These are phyloP conservation scores for Xylaria sp. DNA, from an alignment of 2,329 filamentous ascomycete species.

Conservation along the genomic window DNA sequence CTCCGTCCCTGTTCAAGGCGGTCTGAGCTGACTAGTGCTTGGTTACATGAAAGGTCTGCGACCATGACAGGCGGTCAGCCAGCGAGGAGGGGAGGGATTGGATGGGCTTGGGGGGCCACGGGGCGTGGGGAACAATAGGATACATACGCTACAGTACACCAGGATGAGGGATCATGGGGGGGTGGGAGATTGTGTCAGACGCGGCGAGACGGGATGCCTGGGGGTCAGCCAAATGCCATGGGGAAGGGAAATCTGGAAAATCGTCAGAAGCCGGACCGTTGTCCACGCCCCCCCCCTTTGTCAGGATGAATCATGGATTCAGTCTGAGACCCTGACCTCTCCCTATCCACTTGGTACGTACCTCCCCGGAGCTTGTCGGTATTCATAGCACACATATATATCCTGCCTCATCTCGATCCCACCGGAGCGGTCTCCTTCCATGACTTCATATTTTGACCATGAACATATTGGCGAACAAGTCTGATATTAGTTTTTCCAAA, in stretches of 20 bases:
- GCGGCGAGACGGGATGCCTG: slow-evolving; percentile 37
- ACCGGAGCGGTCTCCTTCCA: slow-evolving; percentile 40
- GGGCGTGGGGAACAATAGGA: slow-evolving; percentile 38
- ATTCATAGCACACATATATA: slow-evolving; percentile 46
- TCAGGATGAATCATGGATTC: slow-evolving; percentile 38
- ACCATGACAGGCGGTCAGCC: slow-evolving; percentile 49
- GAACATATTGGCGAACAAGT: slow-evolving; percentile 34
- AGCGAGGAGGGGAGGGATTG: slow-evolving; percentile 41
- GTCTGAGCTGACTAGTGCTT: slow-evolving; percentile 50
- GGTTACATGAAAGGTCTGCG: slow-evolving; percentile 42
- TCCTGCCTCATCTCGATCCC: slow-evolving; percentile 46
- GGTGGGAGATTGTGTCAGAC: slow-evolving; percentile 37
- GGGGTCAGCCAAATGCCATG: slow-evolving; percentile 37
- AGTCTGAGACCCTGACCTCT: slow-evolving; percentile 33
- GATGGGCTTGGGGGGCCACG: slow-evolving; percentile 37
- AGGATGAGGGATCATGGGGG: slow-evolving; percentile 29
- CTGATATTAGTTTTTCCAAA: slow-evolving; percentile 32
- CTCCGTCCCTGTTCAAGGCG: slow-evolving; percentile 46
- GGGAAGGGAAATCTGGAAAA: slow-evolving; percentile 41
- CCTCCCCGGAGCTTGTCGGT: slow-evolving; percentile 20
- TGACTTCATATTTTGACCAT: slow-evolving; percentile 45
- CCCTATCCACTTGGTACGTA: slow-evolving; percentile 37
- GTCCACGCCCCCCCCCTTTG: slow-evolving; percentile 35
- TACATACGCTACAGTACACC: not conserved
- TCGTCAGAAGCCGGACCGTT: slow-evolving; percentile 38